These are phyloP conservation scores for Pestalotiopsis sp. DNA, from an alignment of 2,329 filamentous ascomycete species.

Conservation along the genomic window DNA sequence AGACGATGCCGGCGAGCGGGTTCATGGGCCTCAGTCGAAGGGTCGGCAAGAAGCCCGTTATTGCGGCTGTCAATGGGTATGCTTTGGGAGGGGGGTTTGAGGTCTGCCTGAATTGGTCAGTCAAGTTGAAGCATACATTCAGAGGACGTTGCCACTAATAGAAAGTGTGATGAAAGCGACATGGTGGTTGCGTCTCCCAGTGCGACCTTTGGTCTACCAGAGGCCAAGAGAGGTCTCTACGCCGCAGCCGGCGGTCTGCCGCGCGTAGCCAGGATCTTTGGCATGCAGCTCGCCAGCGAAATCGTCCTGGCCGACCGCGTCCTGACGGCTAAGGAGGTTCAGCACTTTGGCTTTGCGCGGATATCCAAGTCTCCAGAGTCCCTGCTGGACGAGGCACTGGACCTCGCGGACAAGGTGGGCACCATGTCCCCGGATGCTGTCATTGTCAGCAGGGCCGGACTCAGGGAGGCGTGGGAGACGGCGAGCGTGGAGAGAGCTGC, in stretches of 20 bases:
- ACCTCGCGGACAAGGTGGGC: constrained; percentile 37
- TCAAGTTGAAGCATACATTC: constrained; percentile 7
- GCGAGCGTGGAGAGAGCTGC: constrained; percentile 41
- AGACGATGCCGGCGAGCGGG: constrained; percentile 43
- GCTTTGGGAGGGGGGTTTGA: constrained; percentile 62
- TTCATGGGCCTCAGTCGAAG: constrained; percentile 60
- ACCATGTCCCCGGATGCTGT: constrained; percentile 39
- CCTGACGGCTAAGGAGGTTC: constrained; percentile 46
- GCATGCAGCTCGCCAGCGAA: constrained; percentile 51
- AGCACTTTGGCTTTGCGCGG: constrained; percentile 43
- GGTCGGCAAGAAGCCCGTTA: constrained; percentile 62
- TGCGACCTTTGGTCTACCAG: constrained; percentile 55
- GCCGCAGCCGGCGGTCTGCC: constrained; percentile 55
- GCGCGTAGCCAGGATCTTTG: constrained; percentile 50
- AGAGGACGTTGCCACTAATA: neutral
- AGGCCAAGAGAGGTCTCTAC: constrained; percentile 57
- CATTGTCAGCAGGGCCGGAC: constrained; percentile 41
- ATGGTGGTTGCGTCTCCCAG: constrained; percentile 55
- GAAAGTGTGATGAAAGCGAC: constrained; percentile 36
- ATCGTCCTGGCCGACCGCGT: constrained; percentile 50
- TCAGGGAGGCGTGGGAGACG: constrained; percentile 42
- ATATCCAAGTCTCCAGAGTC: constrained; percentile 36
- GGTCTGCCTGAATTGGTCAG: constrained; percentile 56
- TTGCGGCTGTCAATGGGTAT: constrained; percentile 62
- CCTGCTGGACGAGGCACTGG: constrained; percentile 38